A percentile compares a stretch with the other conserved stretches of the same genome.
Conservation (phyloP, 495 filamentous ascomycete species). For the Lepidopterella palustris region DNA sequence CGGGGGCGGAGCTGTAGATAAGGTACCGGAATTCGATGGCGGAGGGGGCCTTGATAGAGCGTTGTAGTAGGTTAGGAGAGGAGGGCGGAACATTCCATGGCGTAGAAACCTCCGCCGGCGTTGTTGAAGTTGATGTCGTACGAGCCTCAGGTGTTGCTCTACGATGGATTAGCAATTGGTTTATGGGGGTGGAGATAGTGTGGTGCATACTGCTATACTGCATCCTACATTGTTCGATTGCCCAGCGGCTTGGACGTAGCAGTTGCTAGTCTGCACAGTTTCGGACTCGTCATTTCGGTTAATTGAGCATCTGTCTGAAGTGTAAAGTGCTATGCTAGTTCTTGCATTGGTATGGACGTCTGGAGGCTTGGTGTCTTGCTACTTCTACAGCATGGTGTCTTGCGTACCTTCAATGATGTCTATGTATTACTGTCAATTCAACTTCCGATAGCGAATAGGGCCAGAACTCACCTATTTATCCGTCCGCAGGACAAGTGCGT, state of each 20-base stretch:
- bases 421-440: slow-evolving; percentile 1
- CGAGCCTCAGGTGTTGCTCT: slow-evolving; percentile 30
- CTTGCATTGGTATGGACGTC: slow-evolving; percentile 51
- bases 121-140: slow-evolving; percentile 56
- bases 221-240: slow-evolving; percentile 50
- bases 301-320: slow-evolving; percentile 53
- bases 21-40: slow-evolving; percentile 61
- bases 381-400: background rate
- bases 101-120: slow-evolving; percentile 54
- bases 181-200: background rate
- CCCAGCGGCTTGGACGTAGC: slow-evolving; percentile 46
- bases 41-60: slow-evolving; percentile 35
- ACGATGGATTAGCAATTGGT: background rate
- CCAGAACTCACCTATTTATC: slow-evolving; percentile 54
- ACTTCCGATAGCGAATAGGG: background rate
- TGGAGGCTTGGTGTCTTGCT: background rate
- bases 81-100: slow-evolving; percentile 49
- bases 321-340: slow-evolving; percentile 64
- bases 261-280: slow-evolving; percentile 42
- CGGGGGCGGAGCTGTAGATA: slow-evolving; percentile 42
- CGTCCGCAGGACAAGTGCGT: slow-evolving; percentile 64
- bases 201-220: slow-evolving; percentile 33
- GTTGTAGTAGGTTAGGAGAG: background rate
- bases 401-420: slow-evolving; percentile 57
- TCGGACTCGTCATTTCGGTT: slow-evolving; percentile 42